phyloP scores from a whole-genome alignment of 2,329 filamentous ascomycete genomes.

The Talaromyces marneffei region DNA sequence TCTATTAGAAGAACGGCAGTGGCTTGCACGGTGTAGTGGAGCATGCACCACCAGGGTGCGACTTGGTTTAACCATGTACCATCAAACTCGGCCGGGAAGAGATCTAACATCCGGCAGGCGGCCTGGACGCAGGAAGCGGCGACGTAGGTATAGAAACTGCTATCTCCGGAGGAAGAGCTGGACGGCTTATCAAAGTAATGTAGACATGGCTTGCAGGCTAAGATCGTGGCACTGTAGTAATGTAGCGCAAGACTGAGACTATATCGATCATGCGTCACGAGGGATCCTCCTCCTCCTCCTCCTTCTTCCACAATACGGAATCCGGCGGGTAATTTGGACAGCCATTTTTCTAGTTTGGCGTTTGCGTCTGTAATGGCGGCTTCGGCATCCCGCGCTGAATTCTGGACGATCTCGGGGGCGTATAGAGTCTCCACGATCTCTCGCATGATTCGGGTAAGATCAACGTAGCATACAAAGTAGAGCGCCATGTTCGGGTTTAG shows the following conservation, averaged over 20 bases:
- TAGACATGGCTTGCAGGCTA: constrained; percentile 41
- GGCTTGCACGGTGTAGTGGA: constrained; percentile 40
- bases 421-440: constrained; percentile 35
- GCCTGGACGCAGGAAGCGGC: constrained; percentile 33
- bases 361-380: constrained; percentile 30
- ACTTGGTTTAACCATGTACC: constrained; percentile 26
- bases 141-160: constrained; percentile 29
- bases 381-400: constrained; percentile 35
- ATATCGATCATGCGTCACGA: constrained; percentile 26
- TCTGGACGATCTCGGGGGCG: constrained; percentile 31
- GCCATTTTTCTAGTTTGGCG: constrained; percentile 34
- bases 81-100: constrained; percentile 33
- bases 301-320: constrained; percentile 31
- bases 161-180: constrained; percentile 20
- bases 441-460: constrained; percentile 32
- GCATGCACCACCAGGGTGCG: constrained; percentile 37
- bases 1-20: constrained; percentile 35
- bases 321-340: constrained; percentile 32
- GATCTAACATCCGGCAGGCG: constrained; percentile 29
- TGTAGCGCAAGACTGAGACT: constrained; percentile 35
- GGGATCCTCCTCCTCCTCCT: constrained; percentile 4
- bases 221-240: constrained; percentile 40
- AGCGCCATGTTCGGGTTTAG: constrained; percentile 33
- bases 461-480: constrained; percentile 36
- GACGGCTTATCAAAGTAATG: constrained; percentile 31